phyloP scores from a whole-genome alignment of 305 asterid genomes.

The Striga hermonthica region DNA sequence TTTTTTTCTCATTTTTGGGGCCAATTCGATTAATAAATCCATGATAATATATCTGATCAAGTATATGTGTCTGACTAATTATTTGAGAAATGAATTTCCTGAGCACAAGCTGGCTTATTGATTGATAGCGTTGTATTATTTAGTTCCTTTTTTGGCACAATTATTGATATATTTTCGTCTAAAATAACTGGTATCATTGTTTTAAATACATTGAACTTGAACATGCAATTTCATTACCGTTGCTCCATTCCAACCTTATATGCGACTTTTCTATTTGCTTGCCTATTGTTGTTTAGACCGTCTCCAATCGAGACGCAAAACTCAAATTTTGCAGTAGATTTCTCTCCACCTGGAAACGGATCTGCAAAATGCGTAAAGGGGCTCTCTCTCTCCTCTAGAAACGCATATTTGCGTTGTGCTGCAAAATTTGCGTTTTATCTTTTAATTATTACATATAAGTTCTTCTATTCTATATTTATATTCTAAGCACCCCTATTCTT shows the following conservation, averaged over 20 bases:
- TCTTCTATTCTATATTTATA: too few relatives aligned
- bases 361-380: too few relatives aligned
- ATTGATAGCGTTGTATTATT: neutral
- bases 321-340: too few relatives aligned
- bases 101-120: constrained; percentile 3
- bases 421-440: too few relatives aligned
- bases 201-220: neutral
- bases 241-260: constrained; percentile 4
- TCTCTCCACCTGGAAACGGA: too few relatives aligned
- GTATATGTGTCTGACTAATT: neutral
- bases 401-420: too few relatives aligned
- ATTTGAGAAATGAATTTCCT: too few relatives aligned
- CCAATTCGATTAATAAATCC: neutral
- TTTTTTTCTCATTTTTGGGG: neutral
- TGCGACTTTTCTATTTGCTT: constrained; percentile 4
- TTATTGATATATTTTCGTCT: neutral
- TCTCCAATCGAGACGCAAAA: too few relatives aligned
- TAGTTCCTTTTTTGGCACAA: constrained; percentile 5
- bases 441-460: too few relatives aligned
- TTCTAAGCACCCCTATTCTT: too few relatives aligned
- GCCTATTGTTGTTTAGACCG: too few relatives aligned
- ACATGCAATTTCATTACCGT: neutral
- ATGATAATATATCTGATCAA: neutral
- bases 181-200: neutral
- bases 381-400: too few relatives aligned